Conservation (phyloP, 108 stramenopile species). For the Nitzschia inconspicua region DNA sequence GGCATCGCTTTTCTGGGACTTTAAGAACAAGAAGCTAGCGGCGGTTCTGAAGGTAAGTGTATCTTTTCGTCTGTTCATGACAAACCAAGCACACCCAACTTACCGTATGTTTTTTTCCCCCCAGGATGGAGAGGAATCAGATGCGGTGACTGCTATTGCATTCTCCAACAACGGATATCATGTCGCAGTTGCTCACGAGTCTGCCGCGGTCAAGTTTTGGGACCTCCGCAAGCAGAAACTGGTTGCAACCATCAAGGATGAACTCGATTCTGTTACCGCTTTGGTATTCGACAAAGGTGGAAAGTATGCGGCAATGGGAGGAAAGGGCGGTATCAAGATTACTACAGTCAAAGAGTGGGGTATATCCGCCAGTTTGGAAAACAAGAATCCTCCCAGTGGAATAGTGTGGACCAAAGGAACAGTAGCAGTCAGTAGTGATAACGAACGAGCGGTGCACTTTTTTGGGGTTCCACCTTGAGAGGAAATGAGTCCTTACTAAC, state of each 20-base stretch:
- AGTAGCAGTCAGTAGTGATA: constrained; percentile 6
- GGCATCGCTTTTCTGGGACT: constrained; percentile 76
- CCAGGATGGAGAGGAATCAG: constrained; percentile 28
- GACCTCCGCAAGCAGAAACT: constrained; percentile 83
- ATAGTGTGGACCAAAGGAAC: constrained; percentile 9
- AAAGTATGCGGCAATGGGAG: constrained; percentile 68
- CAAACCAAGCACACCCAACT: neutral
- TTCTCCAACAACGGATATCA: constrained; percentile 91
- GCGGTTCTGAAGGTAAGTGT: constrained; percentile 35
- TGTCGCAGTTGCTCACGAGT: constrained; percentile 44
- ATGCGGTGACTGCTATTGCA: constrained; percentile 47
- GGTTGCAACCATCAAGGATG: constrained; percentile 38
- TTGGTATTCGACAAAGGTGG: constrained; percentile 66
- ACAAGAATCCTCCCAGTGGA: constrained; percentile 8
- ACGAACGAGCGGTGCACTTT: constrained; percentile 16
- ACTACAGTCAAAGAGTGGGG: constrained; percentile 81
- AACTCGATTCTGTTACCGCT: constrained; percentile 25
- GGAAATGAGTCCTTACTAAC: too few relatives aligned
- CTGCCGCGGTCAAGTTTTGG: constrained; percentile 62
- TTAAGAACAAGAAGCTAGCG: constrained; percentile 71
- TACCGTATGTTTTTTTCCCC: constrained; percentile 1
- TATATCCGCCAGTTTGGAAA: constrained; percentile 12
- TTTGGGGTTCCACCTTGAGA: constrained; percentile 8
- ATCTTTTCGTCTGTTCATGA: too few relatives aligned
- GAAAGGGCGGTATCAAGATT: constrained; percentile 41